Evolutionary conservation across 2,329 filamentous ascomycete species (phyloP).

Genomic region (Fusarium armeniacum): DNA sequence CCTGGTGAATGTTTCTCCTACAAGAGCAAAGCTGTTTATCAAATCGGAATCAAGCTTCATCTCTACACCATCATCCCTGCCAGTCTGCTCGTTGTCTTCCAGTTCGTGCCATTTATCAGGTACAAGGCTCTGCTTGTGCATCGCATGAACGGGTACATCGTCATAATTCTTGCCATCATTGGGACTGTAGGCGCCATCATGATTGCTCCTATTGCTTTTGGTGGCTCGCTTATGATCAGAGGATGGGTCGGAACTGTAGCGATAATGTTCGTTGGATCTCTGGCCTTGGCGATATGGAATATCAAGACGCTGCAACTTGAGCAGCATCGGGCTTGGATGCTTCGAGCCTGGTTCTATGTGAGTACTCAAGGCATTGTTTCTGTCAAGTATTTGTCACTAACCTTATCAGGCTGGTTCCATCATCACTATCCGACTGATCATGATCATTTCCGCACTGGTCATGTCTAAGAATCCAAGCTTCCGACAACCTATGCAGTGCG

Average conservation of each 20-base stretch:
- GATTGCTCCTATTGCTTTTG: conserved; percentile 65
- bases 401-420: conserved; percentile 11
- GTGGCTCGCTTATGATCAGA: conserved; percentile 66
- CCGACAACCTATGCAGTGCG: conserved; percentile 20
- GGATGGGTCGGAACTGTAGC: conserved; percentile 58
- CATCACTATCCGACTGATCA: conserved; percentile 24
- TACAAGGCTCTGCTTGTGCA: conserved; percentile 68
- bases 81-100: conserved; percentile 59
- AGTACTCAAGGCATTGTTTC: accelerated
- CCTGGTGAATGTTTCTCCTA: conserved; percentile 33
- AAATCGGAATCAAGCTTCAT: conserved; percentile 61
- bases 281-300: conserved; percentile 66
- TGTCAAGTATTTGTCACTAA: accelerated
- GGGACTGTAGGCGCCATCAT: conserved; percentile 65
- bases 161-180: conserved; percentile 63
- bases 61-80: conserved; percentile 61
- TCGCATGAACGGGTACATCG: conserved; percentile 70
- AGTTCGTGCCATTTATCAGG: conserved; percentile 63
- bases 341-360: conserved; percentile 55
- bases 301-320: conserved; percentile 73
- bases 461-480: conserved; percentile 28
- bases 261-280: conserved; percentile 59
- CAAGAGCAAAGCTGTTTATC: conserved; percentile 15
- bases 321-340: conserved; percentile 74
- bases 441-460: conserved; percentile 15